Base-by-base conservation (phyloP, 441 rosid genomes). In the Flueggea neowawraea region DNA sequence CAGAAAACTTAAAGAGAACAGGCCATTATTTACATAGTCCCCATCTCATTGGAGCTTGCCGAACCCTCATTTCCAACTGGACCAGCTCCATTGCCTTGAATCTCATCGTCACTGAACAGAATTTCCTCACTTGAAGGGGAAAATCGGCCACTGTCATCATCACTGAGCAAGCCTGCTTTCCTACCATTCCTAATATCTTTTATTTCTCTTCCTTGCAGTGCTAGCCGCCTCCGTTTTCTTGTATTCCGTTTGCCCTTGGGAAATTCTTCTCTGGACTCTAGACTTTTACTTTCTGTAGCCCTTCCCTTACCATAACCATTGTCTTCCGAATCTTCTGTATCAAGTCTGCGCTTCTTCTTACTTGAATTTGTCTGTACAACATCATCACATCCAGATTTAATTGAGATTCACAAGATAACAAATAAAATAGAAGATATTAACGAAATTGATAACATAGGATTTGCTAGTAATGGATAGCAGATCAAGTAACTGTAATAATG, bases 241-340 rank as follows among this genome's bases (percentile, higher is more conserved):
- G 93, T 91, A 66, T 88, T 83, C 58, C 94, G 71, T 73, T 90
- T 90, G 49, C 91, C 96, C 84, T 91, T 88, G 6, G 93, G 96
- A 62, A 82, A 82, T 63, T 84, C 93, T 58, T 84, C 96, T 69
- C 79, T 84, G 39, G 95, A 82, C 55, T 80, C 86, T 6, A 84
- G 74, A 76, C 77, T 67, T 65, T 70, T 82, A 62, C 77, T 68
- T 44, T 85, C 89, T 63, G 41, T 61, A 33, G 51, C 61, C 72
- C 81, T 70, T 53, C 81, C 83, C 67, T 80, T 75, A 55, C 79
- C 73, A 61, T 58, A 76, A 58, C 80, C 96, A 14, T 79, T 84
- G 58, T 82, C 93, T 60, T 85, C 96, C 16, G 86, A 87, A 47
- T 84, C 94, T 57, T 90, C 98, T 28, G 79, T 72, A 77, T 90